Evolutionary conservation across 148 eudicot species (phyloP), one percentile per base, ranked within the genome.

Genomic region (Diospyros lotus): DNA sequence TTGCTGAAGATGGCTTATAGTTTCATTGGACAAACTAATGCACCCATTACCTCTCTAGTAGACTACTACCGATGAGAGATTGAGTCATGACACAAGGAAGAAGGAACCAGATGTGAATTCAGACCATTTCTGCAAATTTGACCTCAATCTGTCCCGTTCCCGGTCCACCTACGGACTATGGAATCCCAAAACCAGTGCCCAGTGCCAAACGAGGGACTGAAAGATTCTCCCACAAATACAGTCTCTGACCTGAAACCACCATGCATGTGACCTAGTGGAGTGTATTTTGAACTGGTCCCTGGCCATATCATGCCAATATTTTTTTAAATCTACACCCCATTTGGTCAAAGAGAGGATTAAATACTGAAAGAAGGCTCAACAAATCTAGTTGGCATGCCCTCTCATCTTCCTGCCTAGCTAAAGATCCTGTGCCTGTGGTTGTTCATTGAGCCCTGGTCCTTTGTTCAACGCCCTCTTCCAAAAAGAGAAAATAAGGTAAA

Each of bases 361-460:
- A 39, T 6, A 53, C 45, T 15, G 7, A 69, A 69, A 11, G 39
- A 4, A 28, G 9, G 38, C 6, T 10, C 40, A 54, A 54, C 4
- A 39, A 12, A 69, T 40, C 18, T 55, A 53, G 61, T 62, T 54
- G 50, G 44, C 59, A 69, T 38, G 72, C 45, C 72, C 52, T n/a
- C 44, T 44, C 59, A 52, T 15, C 72, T 51, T 58, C 72, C 45
- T 52, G 17, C 44, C 59, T 12, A 6, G 43, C 58, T 50, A 68
- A 52, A 52, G n/a, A 69, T 15, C n/a, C 58, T 69, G 44, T 52
- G 4, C 72, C 59, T 17, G 5, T 14, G 9, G 54, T 44, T 28
- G 6, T 15, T 17, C 69, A 66, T 44, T 51, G 15, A 17, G 69
- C 44, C 69, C 44, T 42, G 13, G 8, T 8, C 12, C 46, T 39